phyloP scores from a whole-genome alignment of 1,139 yeast species.

The Protomyces gravidus region DNA sequence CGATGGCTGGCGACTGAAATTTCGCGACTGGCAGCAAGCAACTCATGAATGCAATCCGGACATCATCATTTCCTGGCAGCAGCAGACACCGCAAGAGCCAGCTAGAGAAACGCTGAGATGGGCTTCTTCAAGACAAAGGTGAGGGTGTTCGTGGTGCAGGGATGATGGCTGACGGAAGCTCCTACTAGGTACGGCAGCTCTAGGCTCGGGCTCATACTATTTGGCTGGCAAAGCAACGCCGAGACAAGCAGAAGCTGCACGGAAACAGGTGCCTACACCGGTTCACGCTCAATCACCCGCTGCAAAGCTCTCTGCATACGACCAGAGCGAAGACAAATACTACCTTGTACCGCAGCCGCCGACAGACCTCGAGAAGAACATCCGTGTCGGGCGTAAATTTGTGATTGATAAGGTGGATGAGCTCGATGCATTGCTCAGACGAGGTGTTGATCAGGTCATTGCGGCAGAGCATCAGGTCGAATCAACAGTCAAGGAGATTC shows the following conservation, averaged over 20 bases:
- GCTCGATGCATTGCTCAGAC: conserved; percentile 8
- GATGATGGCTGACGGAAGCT: too few relatives aligned
- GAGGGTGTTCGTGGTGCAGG: too few relatives aligned
- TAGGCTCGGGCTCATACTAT: not conserved
- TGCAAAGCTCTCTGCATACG: conserved; percentile 15
- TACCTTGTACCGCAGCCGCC: conserved; percentile 20
- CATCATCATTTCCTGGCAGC: too few relatives aligned
- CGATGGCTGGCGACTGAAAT: not conserved
- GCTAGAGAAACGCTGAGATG: not conserved
- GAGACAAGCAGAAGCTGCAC: conserved; percentile 1
- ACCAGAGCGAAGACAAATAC: conserved; percentile 13
- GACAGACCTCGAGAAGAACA: conserved; percentile 6
- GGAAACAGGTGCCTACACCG: not conserved
- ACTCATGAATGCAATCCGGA: not conserved
- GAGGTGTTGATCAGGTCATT: conserved; percentile 25
- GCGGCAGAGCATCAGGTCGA: conserved; percentile 26
- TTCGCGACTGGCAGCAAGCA: not conserved
- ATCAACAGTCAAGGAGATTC: conserved; percentile 17
- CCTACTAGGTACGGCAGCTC: not conserved
- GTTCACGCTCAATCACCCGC: not conserved
- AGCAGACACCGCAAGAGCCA: too few relatives aligned
- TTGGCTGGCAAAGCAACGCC: not conserved
- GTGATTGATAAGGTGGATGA: conserved; percentile 4
- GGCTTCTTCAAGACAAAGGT: conserved; percentile 3
- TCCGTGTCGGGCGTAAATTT: conserved; percentile 7